These are phyloP conservation scores for Rhytidhysteron rufulum DNA, from an alignment of 2,329 filamentous ascomycete species.

Conservation along the genomic window DNA sequence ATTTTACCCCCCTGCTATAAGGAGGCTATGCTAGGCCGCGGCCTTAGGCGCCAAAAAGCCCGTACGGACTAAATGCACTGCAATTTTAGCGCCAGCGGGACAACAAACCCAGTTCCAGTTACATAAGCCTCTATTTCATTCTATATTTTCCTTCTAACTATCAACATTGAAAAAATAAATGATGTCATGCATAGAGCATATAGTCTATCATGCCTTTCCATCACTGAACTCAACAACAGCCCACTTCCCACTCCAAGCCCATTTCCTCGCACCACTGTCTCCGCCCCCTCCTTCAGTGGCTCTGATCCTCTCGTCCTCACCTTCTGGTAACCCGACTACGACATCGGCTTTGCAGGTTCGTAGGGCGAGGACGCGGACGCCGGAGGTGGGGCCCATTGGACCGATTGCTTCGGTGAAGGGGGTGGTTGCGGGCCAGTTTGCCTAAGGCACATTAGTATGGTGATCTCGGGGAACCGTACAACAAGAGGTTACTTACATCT, in stretches of 20 bases:
- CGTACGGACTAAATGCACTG: too few species aligned
- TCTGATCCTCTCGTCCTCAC: conserved; percentile 77
- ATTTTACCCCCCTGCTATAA: too few species aligned
- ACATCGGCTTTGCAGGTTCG: conserved; percentile 96
- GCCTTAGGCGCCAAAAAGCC: too few species aligned
- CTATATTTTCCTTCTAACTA: too few species aligned
- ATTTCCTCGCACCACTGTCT: conserved; percentile 68
- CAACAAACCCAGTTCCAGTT: too few species aligned
- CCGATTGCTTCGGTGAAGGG: conserved; percentile 82
- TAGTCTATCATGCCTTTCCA: conserved; percentile 54
- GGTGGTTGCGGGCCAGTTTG: conserved; percentile 80
- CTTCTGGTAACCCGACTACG: conserved; percentile 78
- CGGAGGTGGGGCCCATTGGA: conserved; percentile 75
- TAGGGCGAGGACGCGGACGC: conserved; percentile 78
- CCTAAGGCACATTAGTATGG: conserved; percentile 41
- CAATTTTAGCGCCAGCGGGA: too few species aligned
- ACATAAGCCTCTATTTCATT: too few species aligned
- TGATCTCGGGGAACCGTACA: not conserved
- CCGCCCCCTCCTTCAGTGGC: conserved; percentile 66
- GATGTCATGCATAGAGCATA: too few species aligned
- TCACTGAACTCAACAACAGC: conserved; percentile 84
- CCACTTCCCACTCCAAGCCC: conserved; percentile 97
- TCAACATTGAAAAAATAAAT: too few species aligned
- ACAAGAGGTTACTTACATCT: conserved; percentile 65
- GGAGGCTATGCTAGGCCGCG: too few species aligned